These are phyloP conservation scores for Amphichorda felina DNA, from an alignment of 2,329 filamentous ascomycete genomes.

Conservation along the genomic window DNA sequence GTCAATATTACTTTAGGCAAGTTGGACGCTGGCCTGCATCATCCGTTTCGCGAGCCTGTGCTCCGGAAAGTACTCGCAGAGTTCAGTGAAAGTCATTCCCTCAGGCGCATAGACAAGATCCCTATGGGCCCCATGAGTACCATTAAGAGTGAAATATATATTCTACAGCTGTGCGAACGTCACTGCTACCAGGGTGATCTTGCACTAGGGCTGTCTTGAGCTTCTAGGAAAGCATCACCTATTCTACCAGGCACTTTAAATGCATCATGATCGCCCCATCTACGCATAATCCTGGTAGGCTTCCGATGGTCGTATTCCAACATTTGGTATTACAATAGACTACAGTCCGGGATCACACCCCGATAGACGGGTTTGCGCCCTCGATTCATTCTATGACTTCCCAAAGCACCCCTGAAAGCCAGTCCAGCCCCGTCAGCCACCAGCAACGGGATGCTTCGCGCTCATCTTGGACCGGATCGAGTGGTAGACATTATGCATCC, in stretches of 20 bases:
- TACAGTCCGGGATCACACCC: too few relatives aligned
- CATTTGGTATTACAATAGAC: too few relatives aligned
- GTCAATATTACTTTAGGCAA: conserved; percentile 3
- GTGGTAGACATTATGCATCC: not conserved
- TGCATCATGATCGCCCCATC: too few relatives aligned
- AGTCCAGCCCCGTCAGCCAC: too few relatives aligned
- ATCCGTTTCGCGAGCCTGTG: conserved; percentile 3
- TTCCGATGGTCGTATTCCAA: too few relatives aligned
- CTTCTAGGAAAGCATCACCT: too few relatives aligned
- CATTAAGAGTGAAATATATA: conserved; percentile 3
- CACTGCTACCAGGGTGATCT: conserved; percentile 3
- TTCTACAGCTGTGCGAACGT: conserved; percentile 1
- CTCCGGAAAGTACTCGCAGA: conserved; percentile 2
- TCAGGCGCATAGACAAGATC: conserved; percentile 4
- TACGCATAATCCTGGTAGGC: too few relatives aligned
- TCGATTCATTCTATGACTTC: too few relatives aligned
- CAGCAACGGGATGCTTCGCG: too few relatives aligned
- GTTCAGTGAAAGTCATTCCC: conserved; percentile 4
- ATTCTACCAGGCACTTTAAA: too few relatives aligned
- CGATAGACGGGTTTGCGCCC: too few relatives aligned
- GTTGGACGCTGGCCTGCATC: conserved; percentile 1
- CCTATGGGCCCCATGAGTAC: conserved; percentile 3
- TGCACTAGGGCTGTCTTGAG: conserved; percentile 3
- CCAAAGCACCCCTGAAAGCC: too few relatives aligned
- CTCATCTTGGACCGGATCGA: not conserved